Percentiles rank a stretch among this genome's conserved stretches.
Evolutionary conservation across 306 rosid genomes (phyloP).

Genomic region (Trichosanthes cucumerina): DNA sequence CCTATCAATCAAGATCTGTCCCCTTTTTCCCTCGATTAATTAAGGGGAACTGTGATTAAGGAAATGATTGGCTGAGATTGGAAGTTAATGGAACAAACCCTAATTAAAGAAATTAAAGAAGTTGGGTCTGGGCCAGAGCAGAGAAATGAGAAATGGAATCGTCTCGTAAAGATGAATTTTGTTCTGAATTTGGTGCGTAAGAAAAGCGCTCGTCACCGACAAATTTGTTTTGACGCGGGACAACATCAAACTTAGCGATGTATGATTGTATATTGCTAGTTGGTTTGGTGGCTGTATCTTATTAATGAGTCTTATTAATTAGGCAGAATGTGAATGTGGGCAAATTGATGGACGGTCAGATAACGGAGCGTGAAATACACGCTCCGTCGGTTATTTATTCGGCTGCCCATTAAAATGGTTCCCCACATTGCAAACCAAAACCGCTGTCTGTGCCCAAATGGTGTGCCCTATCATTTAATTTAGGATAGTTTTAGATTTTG

Average conservation of each 20-base stretch:
- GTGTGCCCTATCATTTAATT: neutral
- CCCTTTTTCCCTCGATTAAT: neutral
- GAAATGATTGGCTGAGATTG: conserved; percentile 14
- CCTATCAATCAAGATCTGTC: neutral
- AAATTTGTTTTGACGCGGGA: neutral
- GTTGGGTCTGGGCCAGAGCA: conserved; percentile 5
- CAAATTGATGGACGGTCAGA: neutral
- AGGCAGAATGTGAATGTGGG: neutral
- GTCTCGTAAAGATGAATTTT: neutral
- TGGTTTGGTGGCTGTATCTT: neutral
- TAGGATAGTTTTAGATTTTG: no score
- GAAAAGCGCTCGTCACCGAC: conserved; percentile 2
- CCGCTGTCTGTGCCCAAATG: neutral
- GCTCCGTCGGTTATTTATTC: neutral
- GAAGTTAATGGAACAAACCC: neutral
- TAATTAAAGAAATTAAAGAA: conserved; percentile 2
- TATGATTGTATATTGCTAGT: neutral
- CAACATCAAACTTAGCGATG: neutral
- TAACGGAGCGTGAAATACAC: neutral
- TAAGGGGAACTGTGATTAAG: neutral
- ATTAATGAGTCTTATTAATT: neutral
- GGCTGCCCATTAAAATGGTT: neutral
- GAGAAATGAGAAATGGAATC: neutral
- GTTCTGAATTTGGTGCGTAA: neutral
- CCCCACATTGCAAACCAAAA: neutral